phyloP scores from a whole-genome alignment of 108 stramenopile genomes.

The Aurantiochytrium sp. region DNA sequence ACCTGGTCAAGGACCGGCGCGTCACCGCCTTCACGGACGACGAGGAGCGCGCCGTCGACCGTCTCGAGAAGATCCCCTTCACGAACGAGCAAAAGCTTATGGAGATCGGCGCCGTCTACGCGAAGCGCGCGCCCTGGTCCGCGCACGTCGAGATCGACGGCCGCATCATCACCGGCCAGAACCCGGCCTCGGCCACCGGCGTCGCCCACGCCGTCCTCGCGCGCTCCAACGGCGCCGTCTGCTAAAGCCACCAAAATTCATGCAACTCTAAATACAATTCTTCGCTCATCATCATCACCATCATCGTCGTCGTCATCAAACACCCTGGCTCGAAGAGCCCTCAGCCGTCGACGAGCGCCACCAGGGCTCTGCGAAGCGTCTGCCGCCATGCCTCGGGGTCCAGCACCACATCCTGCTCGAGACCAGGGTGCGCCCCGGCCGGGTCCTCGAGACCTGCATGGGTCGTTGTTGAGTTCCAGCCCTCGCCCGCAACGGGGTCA shows the following conservation, averaged over 20 bases:
- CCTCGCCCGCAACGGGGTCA: neutral
- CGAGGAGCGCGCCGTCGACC: conserved; percentile 39
- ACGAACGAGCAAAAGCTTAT: conserved; percentile 39
- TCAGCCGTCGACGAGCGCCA: too few relatives aligned
- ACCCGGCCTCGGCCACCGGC: conserved; percentile 41
- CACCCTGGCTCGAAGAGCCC: too few relatives aligned
- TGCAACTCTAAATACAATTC: too few relatives aligned
- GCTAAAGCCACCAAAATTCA: neutral
- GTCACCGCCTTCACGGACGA: conserved; percentile 46
- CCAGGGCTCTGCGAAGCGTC: too few relatives aligned
- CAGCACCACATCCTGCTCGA: too few relatives aligned
- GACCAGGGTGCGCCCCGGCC: too few relatives aligned
- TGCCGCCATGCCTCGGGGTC: too few relatives aligned
- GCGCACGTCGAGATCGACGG: conserved; percentile 39
- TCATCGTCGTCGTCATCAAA: too few relatives aligned
- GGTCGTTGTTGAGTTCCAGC: neutral
- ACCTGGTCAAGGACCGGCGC: conserved; percentile 38
- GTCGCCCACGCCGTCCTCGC: conserved; percentile 36
- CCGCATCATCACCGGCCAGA: conserved; percentile 48
- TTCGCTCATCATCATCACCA: too few relatives aligned
- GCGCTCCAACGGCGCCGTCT: neutral
- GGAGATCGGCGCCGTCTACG: conserved; percentile 38
- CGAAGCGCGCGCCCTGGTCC: conserved; percentile 40
- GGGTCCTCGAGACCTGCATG: too few relatives aligned
- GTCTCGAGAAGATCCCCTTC: conserved; percentile 37